Evolutionary conservation across 2,329 filamentous ascomycete species (phyloP).

Genomic region (Claviceps paspali): DNA sequence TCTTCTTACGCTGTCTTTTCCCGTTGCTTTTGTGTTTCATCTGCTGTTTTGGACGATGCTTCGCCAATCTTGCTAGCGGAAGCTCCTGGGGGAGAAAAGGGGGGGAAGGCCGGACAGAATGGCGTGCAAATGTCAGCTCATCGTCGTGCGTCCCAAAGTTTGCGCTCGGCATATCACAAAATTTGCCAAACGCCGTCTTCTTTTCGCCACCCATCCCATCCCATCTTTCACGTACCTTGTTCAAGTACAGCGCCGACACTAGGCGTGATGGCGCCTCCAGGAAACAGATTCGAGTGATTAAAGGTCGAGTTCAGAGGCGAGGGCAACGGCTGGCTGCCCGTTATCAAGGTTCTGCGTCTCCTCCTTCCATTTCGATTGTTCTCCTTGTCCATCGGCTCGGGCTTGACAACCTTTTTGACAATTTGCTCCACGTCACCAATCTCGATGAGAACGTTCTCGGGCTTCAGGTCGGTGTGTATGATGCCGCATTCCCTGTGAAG

Average conservation of each 20-base stretch:
- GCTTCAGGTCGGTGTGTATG: slow-evolving; percentile 95
- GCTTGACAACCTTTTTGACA: slow-evolving; percentile 89
- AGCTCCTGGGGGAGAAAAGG: slow-evolving; percentile 14
- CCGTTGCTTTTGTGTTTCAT: slow-evolving; percentile 62
- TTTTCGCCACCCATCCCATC: too few species aligned
- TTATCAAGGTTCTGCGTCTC: slow-evolving; percentile 84
- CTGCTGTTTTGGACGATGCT: slow-evolving; percentile 34
- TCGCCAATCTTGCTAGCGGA: slow-evolving; percentile 22
- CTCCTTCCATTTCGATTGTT: slow-evolving; percentile 84
- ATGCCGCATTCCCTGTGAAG: slow-evolving; percentile 96
- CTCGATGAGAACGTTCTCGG: slow-evolving; percentile 96
- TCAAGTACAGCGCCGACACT: slow-evolving; percentile 77
- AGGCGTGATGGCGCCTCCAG: slow-evolving; percentile 45
- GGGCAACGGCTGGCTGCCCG: slow-evolving; percentile 87
- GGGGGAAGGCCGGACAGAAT: too few species aligned
- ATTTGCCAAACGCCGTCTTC: too few species aligned
- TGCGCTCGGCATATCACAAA: too few species aligned
- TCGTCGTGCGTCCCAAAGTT: too few species aligned
- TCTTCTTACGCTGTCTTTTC: slow-evolving; percentile 80
- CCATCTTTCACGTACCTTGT: slow-evolving; percentile 52
- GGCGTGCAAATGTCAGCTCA: neutral
- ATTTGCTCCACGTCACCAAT: slow-evolving; percentile 98
- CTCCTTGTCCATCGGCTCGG: slow-evolving; percentile 57
- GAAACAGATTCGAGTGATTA: slow-evolving; percentile 59
- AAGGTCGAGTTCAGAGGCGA: slow-evolving; percentile 90